These are phyloP conservation scores for Oryza officinalis DNA, from an alignment of 176 grass and related monocot genomes.

Conservation along the genomic window DNA sequence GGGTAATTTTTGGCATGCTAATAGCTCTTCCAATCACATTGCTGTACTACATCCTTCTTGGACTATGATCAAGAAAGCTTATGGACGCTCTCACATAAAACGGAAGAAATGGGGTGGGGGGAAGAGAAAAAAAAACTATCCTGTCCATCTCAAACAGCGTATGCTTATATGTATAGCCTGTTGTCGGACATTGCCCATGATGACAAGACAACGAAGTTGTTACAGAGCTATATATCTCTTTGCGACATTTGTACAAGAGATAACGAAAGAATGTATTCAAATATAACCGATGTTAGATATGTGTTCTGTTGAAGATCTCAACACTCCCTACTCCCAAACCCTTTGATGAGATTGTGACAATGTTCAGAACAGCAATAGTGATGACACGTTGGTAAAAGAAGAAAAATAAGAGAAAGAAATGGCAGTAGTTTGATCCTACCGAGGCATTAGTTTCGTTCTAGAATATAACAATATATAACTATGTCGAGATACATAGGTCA, in stretches of 20 bases:
- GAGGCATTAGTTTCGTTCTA: not conserved
- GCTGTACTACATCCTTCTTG: constrained; percentile 76
- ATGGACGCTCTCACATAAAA: not conserved
- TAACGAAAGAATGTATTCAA: not conserved
- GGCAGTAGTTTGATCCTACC: not conserved
- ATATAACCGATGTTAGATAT: not conserved
- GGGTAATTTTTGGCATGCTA: constrained; percentile 96
- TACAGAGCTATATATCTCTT: not conserved
- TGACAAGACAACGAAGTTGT: not conserved
- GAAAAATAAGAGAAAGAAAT: not conserved
- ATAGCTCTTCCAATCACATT: constrained; percentile 85
- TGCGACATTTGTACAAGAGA: not conserved
- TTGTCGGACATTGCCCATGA: not conserved
- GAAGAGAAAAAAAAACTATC: not conserved
- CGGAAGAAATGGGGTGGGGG: not conserved
- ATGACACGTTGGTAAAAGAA: not conserved
- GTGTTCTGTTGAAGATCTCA: not conserved
- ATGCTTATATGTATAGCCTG: not conserved
- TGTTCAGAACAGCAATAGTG: not conserved
- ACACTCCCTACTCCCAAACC: not conserved
- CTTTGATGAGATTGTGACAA: not conserved
- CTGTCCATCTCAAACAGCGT: not conserved
- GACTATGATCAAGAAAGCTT: constrained; percentile 46
- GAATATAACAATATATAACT: no score
- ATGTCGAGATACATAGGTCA: no score